Percentiles rank a stretch among this genome's conserved stretches.
phyloP scores from a whole-genome alignment of 805 yeast genomes.

The Metschnikowia proteae region DNA sequence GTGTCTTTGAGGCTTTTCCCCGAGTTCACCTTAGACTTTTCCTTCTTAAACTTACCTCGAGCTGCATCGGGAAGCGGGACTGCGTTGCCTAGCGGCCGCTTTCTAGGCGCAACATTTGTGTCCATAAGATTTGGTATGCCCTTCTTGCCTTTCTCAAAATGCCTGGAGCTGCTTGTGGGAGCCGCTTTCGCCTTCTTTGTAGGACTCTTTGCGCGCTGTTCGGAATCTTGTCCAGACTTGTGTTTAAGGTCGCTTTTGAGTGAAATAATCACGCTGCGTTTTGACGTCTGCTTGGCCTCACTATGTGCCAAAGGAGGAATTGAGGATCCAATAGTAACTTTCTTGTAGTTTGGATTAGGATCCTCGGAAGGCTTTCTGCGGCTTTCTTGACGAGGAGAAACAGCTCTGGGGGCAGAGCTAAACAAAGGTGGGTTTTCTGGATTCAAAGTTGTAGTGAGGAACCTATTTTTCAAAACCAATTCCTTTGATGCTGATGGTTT shows the following conservation, averaged over 20 bases:
- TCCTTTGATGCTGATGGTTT: slow-evolving; percentile 3
- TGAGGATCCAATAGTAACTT: neutral
- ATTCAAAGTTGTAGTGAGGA: slow-evolving; percentile 34
- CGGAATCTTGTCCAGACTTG: neutral
- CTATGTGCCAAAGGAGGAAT: neutral
- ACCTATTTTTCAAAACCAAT: slow-evolving; percentile 25
- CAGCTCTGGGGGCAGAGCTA: slow-evolving; percentile 8
- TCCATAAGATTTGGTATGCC: slow-evolving; percentile 1
- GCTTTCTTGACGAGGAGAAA: slow-evolving; percentile 12
- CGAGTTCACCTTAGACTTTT: slow-evolving; percentile 3
- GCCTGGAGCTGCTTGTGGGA: neutral
- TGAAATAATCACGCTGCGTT: slow-evolving; percentile 5
- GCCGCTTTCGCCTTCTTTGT: neutral
- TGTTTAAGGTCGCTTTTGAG: slow-evolving; percentile 3
- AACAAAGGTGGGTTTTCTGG: slow-evolving; percentile 29
- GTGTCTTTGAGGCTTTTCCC: neutral
- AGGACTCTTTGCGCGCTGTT: slow-evolving; percentile 1
- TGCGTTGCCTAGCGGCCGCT: slow-evolving; percentile 25
- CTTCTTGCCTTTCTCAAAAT: neutral
- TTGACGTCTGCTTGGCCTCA: neutral
- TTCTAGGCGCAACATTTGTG: slow-evolving; percentile 9
- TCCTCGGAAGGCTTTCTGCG: slow-evolving; percentile 8
- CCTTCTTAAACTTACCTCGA: slow-evolving; percentile 21
- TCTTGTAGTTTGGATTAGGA: slow-evolving; percentile 19
- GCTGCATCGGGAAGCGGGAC: slow-evolving; percentile 39